A percentile compares a stretch with the other conserved stretches of the same genome.
Conservation (phyloP, 2,329 filamentous ascomycete species). For the Colletotrichum tanaceti region DNA sequence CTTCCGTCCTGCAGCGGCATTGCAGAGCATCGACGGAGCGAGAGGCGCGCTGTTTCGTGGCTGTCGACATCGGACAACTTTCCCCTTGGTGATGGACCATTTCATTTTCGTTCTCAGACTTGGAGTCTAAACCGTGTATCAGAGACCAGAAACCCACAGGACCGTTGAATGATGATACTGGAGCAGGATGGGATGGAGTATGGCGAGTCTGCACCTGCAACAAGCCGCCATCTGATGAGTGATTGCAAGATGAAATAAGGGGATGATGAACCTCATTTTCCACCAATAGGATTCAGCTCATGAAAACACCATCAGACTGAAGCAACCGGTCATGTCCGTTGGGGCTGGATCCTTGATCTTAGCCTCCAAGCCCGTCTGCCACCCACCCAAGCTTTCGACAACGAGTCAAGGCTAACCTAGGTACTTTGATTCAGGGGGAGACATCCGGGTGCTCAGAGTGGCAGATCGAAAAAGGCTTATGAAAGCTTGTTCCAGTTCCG, state of each 20-base stretch:
- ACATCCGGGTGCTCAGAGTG: neutral
- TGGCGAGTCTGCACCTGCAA: neutral
- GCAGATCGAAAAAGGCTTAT: constrained; percentile 23
- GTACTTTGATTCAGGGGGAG: neutral
- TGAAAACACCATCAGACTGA: neutral
- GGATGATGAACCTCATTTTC: neutral
- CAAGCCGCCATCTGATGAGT: neutral
- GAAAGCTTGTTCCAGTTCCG: constrained; percentile 38
- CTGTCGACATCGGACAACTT: neutral
- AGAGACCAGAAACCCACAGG: neutral
- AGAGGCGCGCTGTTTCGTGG: neutral
- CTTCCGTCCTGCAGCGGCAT: neutral
- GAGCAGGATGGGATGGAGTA: neutral
- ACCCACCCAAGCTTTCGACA: neutral
- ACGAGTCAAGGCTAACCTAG: neutral
- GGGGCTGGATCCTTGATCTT: neutral
- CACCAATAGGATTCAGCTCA: neutral
- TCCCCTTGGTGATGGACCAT: no score
- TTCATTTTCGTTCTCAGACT: neutral
- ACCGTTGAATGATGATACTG: neutral
- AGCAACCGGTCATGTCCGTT: neutral
- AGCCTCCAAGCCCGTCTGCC: neutral
- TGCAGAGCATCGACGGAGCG: neutral
- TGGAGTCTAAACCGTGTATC: neutral
- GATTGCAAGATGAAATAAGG: neutral